Evolutionary conservation across 495 filamentous ascomycete genomes (phyloP).

Genomic region (Tuber borchii): DNA sequence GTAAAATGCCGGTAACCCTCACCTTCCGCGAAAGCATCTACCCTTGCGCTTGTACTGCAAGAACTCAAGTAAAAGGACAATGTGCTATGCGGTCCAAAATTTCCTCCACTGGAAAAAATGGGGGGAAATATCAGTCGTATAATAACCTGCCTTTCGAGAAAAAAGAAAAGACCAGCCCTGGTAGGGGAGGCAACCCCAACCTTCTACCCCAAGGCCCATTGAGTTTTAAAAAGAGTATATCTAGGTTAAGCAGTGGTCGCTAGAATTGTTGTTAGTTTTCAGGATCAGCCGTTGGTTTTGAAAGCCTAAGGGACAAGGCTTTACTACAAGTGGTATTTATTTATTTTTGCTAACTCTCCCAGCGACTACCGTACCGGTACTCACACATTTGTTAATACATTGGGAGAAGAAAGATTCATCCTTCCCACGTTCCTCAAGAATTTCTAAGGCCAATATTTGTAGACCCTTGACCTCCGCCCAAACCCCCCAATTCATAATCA

Average conservation of each 20-base stretch:
- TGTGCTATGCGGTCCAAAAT: too few species aligned
- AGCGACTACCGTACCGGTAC: background rate
- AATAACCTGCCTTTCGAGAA: too few species aligned
- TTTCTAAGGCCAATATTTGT: background rate
- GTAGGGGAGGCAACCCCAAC: background rate
- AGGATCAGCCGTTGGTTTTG: background rate
- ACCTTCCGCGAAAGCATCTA: too few species aligned
- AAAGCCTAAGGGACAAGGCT: background rate
- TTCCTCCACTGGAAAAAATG: too few species aligned
- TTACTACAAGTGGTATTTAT: background rate
- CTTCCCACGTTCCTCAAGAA: background rate
- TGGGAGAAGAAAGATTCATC: background rate
- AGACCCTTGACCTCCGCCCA: background rate
- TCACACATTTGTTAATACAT: background rate
- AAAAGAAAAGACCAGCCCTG: too few species aligned
- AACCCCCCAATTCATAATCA: background rate
- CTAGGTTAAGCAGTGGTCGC: background rate
- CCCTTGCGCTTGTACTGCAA: too few species aligned
- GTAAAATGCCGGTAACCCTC: too few species aligned
- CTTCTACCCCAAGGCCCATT: background rate
- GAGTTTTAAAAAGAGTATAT: background rate
- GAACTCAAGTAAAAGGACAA: too few species aligned
- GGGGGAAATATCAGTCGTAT: too few species aligned
- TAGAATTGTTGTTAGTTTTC: background rate
- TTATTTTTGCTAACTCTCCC: background rate